These are phyloP conservation scores for Gossypium stocksii DNA, from an alignment of 345 rosid species.

Conservation along the genomic window DNA sequence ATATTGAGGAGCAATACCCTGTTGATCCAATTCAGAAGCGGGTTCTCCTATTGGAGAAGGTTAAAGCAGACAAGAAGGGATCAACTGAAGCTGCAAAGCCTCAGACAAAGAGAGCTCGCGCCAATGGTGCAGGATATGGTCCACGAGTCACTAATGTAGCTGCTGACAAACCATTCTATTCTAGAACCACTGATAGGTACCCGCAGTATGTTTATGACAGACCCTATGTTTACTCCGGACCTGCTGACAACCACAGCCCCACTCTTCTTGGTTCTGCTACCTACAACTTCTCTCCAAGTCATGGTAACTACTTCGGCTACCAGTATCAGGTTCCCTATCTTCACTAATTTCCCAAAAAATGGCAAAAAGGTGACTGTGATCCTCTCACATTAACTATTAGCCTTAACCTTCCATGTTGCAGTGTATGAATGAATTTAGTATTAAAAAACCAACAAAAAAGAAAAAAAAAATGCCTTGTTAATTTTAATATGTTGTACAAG, in stretches of 20 bases:
- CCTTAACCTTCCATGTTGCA: constrained; percentile 46
- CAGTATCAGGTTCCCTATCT: constrained; percentile 86
- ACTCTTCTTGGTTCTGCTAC: constrained; percentile 49
- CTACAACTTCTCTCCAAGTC: constrained; percentile 69
- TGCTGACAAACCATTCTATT: constrained; percentile 52
- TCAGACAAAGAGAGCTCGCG: constrained; percentile 89
- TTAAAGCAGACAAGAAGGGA: constrained; percentile 35
- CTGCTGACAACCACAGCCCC: constrained; percentile 58
- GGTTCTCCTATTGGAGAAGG: constrained; percentile 75
- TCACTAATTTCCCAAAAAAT: constrained; percentile 48
- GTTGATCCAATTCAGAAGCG: constrained; percentile 62
- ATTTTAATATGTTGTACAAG: constrained; percentile 49
- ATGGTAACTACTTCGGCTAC: constrained; percentile 91
- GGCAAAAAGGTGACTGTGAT: constrained; percentile 46
- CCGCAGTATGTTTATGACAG: constrained; percentile 80
- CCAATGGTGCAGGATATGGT: constrained; percentile 54
- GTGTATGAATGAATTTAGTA: constrained; percentile 69
- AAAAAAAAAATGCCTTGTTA: constrained; percentile 28
- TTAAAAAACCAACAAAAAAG: constrained; percentile 7
- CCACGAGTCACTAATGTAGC: constrained; percentile 50
- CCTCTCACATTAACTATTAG: constrained; percentile 61
- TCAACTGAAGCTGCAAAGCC: constrained; percentile 83
- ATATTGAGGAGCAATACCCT: constrained; percentile 79
- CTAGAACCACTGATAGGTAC: constrained; percentile 68
- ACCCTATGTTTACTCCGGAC: constrained; percentile 57